phyloP scores from a whole-genome alignment of 2,329 filamentous ascomycete species.

The Septoria linicola region DNA sequence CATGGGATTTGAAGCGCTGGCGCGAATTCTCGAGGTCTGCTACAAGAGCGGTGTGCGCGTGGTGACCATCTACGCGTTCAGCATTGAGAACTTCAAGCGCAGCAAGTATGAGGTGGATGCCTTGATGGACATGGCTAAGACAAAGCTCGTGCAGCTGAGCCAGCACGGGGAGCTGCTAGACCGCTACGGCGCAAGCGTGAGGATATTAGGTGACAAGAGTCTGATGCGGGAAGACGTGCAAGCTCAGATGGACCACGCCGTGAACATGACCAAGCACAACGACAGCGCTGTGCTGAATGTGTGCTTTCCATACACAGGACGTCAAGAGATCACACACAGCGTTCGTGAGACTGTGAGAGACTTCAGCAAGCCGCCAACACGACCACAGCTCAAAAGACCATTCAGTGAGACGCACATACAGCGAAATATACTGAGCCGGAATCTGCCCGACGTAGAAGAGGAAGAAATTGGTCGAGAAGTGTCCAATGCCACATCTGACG shows the following conservation, averaged over 20 bases:
- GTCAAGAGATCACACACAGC: constrained; percentile 90
- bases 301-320: constrained; percentile 95
- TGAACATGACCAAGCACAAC: constrained; percentile 83
- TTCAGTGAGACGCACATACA: constrained; percentile 88
- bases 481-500: constrained; percentile 23
- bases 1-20: constrained; percentile 90
- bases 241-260: constrained; percentile 81
- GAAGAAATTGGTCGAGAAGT: constrained; percentile 26
- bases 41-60: constrained; percentile 97
- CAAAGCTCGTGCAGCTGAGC: constrained; percentile 86
- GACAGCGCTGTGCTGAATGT: constrained; percentile 79
- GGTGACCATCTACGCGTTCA: constrained; percentile 97
- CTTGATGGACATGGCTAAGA: constrained; percentile 95
- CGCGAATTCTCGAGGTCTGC: constrained; percentile 93
- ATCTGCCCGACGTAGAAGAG: constrained; percentile 44
- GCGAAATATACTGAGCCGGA: constrained; percentile 67
- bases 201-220: constrained; percentile 79
- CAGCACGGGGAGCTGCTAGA: constrained; percentile 93
- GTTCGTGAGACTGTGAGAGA: constrained; percentile 85
- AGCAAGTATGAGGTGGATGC: constrained; percentile 96
- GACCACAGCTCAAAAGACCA: constrained; percentile 53
- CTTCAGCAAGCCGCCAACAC: constrained; percentile 65
- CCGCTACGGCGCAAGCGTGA: constrained; percentile 83
- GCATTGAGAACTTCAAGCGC: constrained; percentile 97
- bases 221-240: constrained; percentile 84